phyloP scores from a whole-genome alignment of 2,329 filamentous ascomycete species.

The Trichoderma arundinaceum region DNA sequence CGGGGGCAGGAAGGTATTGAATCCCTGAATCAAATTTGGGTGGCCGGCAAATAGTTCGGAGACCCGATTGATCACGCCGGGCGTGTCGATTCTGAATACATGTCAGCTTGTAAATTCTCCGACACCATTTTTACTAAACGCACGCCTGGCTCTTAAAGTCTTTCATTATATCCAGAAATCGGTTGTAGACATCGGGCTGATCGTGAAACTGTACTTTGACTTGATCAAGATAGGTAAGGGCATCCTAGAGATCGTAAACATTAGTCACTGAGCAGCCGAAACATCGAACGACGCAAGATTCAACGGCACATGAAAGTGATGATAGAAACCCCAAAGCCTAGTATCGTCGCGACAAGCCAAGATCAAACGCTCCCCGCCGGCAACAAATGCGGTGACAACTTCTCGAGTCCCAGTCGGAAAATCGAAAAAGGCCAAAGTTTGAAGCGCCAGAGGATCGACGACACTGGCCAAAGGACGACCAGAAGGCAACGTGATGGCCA shows the following conservation, averaged over 20 bases:
- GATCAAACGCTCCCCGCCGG: conserved; percentile 36
- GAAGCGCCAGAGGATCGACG: conserved; percentile 18
- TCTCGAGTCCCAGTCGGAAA: conserved; percentile 31
- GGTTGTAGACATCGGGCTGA: conserved; percentile 95
- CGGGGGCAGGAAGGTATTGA: conserved; percentile 95
- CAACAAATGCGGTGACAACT: conserved; percentile 37
- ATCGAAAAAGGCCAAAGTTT: conserved; percentile 21
- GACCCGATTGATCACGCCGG: conserved; percentile 94
- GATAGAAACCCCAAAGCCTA: conserved; percentile 36
- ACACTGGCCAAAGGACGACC: conserved; percentile 17
- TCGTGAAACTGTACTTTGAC: conserved; percentile 98
- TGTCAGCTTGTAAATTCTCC: conserved; percentile 59
- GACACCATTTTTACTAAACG: conserved; percentile 45
- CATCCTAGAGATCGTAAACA: conserved; percentile 54
- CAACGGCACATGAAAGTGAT: conserved; percentile 38
- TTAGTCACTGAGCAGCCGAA: conserved; percentile 29
- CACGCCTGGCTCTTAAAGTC: conserved; percentile 98
- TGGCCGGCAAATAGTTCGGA: conserved; percentile 96
- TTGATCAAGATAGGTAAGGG: conserved; percentile 94
- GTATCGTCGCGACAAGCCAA: conserved; percentile 34
- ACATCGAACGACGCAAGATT: conserved; percentile 23
- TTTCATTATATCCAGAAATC: conserved; percentile 99
- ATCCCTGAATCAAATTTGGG: conserved; percentile 93
- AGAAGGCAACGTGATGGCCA: conserved; percentile 28
- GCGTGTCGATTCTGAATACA: conserved; percentile 79